Conservation (phyloP, 2,329 filamentous ascomycete genomes). For the Colletotrichum kahawae region DNA sequence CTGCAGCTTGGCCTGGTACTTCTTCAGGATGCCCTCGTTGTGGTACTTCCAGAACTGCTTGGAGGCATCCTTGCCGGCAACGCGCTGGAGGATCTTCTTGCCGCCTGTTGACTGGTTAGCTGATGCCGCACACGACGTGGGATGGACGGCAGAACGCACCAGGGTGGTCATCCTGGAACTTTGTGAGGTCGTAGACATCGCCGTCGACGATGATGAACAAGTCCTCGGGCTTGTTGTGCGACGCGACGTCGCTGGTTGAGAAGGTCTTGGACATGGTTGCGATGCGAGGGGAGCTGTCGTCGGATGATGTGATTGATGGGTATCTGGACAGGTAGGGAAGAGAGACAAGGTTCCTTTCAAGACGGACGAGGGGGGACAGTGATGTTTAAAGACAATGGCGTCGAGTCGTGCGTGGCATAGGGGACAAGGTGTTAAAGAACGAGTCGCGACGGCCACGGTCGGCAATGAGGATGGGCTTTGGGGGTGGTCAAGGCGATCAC, state of each 20-base stretch:
- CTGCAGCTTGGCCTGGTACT: slow-evolving; percentile 78
- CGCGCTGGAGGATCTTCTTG: slow-evolving; percentile 69
- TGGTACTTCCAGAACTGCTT: slow-evolving; percentile 79
- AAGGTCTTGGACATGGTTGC: slow-evolving; percentile 85
- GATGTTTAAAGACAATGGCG: slow-evolving; percentile 12
- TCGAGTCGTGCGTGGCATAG: not conserved
- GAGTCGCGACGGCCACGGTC: slow-evolving; percentile 21
- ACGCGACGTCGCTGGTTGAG: slow-evolving; percentile 81
- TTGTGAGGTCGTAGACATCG: slow-evolving; percentile 94
- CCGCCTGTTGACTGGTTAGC: slow-evolving; percentile 45
- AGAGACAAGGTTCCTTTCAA: not conserved
- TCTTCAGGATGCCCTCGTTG: slow-evolving; percentile 87
- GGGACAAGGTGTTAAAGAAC: slow-evolving; percentile 13
- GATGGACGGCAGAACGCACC: slow-evolving; percentile 52
- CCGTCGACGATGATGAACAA: slow-evolving; percentile 92
- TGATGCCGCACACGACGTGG: not conserved
- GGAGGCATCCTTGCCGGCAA: slow-evolving; percentile 70
- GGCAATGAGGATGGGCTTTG: slow-evolving; percentile 1
- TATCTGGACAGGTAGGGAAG: not conserved
- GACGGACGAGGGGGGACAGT: not conserved
- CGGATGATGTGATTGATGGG: not conserved
- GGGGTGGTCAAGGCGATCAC: slow-evolving; percentile 10
- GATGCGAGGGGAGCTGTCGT: not conserved
- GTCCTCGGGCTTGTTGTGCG: slow-evolving; percentile 86
- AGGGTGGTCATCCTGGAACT: slow-evolving; percentile 84